phyloP scores from a whole-genome alignment of 2,329 filamentous ascomycete species.

The Periconia digitata region DNA sequence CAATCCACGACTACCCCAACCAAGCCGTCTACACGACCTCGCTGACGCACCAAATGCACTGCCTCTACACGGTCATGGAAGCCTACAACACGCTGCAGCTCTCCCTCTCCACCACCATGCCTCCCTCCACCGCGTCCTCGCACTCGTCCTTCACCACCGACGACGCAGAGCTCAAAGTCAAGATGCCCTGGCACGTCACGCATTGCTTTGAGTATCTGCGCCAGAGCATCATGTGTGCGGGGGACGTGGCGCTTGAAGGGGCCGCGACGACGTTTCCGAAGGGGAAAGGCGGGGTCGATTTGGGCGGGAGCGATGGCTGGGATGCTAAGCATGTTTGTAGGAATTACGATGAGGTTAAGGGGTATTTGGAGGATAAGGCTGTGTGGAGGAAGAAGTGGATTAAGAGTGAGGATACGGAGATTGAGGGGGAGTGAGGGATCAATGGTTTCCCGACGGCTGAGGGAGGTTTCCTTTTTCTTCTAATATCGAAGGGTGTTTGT shows the following conservation, averaged over 20 bases:
- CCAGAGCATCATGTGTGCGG: conserved; percentile 38
- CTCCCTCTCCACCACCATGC: background rate
- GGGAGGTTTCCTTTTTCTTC: too few species aligned
- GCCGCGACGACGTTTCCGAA: conserved; percentile 35
- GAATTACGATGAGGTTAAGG: conserved; percentile 33
- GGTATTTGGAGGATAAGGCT: conserved; percentile 29
- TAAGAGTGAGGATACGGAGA: background rate
- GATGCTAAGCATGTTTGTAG: conserved; percentile 38
- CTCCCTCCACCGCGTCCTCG: background rate
- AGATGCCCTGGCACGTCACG: conserved; percentile 38
- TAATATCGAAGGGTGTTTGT: too few species aligned
- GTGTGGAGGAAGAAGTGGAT: conserved; percentile 37
- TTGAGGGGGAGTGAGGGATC: background rate
- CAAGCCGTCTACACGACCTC: conserved; percentile 35
- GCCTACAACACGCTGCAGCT: conserved; percentile 34
- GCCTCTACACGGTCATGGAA: conserved; percentile 35
- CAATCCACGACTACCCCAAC: conserved; percentile 35
- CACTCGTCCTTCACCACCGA: background rate
- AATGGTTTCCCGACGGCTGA: too few species aligned
- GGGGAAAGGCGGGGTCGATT: conserved; percentile 23
- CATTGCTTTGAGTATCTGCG: conserved; percentile 40
- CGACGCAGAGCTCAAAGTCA: conserved; percentile 14
- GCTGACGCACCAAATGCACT: conserved; percentile 39
- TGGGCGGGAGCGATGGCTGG: conserved; percentile 38
- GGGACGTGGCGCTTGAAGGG: conserved; percentile 37